Percentiles rank a stretch among this genome's conserved stretches.
Evolutionary conservation across 768 basidiomycete genomes (phyloP).

Genomic region (Epithele typhae): DNA sequence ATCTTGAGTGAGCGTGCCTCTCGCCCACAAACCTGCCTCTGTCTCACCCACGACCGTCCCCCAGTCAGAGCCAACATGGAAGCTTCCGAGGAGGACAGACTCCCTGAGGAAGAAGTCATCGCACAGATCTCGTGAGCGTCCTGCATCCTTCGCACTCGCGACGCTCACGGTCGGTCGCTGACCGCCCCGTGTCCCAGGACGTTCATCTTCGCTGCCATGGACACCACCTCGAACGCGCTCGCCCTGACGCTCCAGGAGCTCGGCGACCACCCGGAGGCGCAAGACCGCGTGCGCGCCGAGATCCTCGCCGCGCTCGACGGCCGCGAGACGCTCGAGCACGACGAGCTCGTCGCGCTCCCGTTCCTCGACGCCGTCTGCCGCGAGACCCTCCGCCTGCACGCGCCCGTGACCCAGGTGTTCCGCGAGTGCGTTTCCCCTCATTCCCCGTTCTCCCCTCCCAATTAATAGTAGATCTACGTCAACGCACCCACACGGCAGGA

Average conservation of each 20-base stretch:
- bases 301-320: constrained; percentile 12
- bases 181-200: background rate
- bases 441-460: background rate
- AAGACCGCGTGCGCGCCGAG: constrained; percentile 27
- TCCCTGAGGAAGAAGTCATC: constrained; percentile 28
- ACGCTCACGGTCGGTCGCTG: background rate
- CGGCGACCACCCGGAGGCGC: constrained; percentile 29
- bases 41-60: too few species aligned
- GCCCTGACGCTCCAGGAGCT: constrained; percentile 14
- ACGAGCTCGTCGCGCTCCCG: constrained; percentile 8
- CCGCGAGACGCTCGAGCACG: constrained; percentile 5
- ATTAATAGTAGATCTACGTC: background rate
- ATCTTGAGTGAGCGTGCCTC: constrained; percentile 34
- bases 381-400: constrained; percentile 13
- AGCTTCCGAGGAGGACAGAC: background rate
- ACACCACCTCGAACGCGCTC: constrained; percentile 23
- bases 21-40: background rate
- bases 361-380: constrained; percentile 15
- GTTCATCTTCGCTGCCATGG: constrained; percentile 20
- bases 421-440: constrained; percentile 16
- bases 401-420: constrained; percentile 6
- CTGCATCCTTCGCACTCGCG: too few species aligned
- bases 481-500: too few species aligned
- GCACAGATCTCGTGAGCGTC: constrained; percentile 25
- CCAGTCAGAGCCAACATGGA: constrained; percentile 22